Conservation (phyloP, 176 grass and related monocot species). For the Chloris gayana region DNA sequence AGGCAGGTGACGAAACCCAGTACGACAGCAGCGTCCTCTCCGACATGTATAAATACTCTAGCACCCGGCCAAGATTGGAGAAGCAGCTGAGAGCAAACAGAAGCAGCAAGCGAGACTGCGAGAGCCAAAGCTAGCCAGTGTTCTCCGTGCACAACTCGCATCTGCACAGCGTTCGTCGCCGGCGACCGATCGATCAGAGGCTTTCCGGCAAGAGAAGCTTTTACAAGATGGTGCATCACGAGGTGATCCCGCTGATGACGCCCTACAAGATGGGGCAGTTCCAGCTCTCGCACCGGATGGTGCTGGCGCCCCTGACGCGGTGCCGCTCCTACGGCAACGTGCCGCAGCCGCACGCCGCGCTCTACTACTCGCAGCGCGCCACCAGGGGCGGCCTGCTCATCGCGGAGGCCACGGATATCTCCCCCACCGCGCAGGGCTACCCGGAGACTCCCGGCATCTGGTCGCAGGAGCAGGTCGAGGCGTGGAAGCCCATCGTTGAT, state of each 20-base stretch:
- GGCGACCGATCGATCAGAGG: neutral
- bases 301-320: conserved; percentile 53
- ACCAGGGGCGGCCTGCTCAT: conserved; percentile 52
- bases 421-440: conserved; percentile 46
- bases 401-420: conserved; percentile 48
- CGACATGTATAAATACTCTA: neutral
- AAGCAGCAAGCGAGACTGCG: neutral
- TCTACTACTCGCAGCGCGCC: conserved; percentile 60
- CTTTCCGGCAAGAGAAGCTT: neutral
- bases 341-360: conserved; percentile 45
- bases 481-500: conserved; percentile 66
- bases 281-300: conserved; percentile 53
- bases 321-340: conserved; percentile 51
- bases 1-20: neutral
- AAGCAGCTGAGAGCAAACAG: neutral
- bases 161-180: neutral
- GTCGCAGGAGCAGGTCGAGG: conserved; percentile 43
- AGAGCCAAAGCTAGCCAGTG: neutral
- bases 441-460: conserved; percentile 41
- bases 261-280: conserved; percentile 47
- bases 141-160: neutral
- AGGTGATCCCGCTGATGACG: conserved; percentile 41
- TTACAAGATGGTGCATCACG: neutral
- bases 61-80: neutral
- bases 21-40: neutral